Conservation (phyloP, 805 yeast species). For the Candida methanosorbosa region DNA sequence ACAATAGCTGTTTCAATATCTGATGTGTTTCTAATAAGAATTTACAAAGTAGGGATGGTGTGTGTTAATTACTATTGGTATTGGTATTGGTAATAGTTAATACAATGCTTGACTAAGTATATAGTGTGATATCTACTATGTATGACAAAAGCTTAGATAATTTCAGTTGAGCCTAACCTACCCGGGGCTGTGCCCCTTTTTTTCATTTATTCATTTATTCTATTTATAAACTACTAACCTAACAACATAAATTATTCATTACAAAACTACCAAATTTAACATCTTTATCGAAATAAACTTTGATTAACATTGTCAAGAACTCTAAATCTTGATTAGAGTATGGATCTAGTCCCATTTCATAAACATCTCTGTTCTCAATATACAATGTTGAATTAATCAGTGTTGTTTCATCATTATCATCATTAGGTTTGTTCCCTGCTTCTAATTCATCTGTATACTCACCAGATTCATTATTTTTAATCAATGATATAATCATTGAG, state of each 20-base stretch:
- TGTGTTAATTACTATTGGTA: too few relatives aligned
- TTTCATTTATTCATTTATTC: too few relatives aligned
- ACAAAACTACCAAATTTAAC: slow-evolving; percentile 31
- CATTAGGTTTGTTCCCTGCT: neutral
- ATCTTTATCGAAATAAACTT: slow-evolving; percentile 38
- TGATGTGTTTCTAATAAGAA: too few relatives aligned
- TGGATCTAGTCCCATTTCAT: slow-evolving; percentile 55
- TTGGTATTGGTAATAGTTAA: too few relatives aligned
- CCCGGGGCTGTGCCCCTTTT: too few relatives aligned
- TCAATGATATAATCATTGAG: slow-evolving; percentile 26
- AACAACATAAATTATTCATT: slow-evolving; percentile 27
- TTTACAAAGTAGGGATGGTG: too few relatives aligned
- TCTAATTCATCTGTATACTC: slow-evolving; percentile 6
- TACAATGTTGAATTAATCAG: slow-evolving; percentile 9
- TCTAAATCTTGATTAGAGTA: slow-evolving; percentile 34
- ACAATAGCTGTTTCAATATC: too few relatives aligned
- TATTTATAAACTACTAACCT: too few relatives aligned
- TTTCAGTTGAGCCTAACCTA: too few relatives aligned
- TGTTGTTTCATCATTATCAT: slow-evolving; percentile 2
- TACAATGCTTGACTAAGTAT: too few relatives aligned
- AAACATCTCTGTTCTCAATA: slow-evolving; percentile 37
- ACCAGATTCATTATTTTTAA: slow-evolving; percentile 22
- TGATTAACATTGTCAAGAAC: slow-evolving; percentile 33
- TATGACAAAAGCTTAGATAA: too few relatives aligned
- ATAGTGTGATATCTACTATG: too few relatives aligned